A percentile compares a stretch with the other conserved stretches of the same genome.
Conservation (phyloP, 2,329 filamentous ascomycete species). For the Juglanconis oblonga region DNA sequence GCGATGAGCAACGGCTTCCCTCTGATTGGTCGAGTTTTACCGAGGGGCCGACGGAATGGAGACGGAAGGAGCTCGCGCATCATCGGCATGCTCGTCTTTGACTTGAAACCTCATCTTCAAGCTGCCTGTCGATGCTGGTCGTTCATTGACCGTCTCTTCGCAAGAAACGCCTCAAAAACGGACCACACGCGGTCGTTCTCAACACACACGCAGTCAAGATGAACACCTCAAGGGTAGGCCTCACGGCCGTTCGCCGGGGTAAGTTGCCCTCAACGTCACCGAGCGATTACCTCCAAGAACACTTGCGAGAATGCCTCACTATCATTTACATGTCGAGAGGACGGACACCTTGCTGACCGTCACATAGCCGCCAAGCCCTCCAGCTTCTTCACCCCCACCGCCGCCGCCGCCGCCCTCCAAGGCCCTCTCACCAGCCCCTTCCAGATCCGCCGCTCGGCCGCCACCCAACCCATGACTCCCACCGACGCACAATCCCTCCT, state of each 20-base stretch:
- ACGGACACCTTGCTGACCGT: conserved; percentile 3
- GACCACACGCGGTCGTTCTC: neutral
- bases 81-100: conserved; percentile 9
- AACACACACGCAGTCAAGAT: conserved; percentile 34
- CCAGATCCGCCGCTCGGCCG: conserved; percentile 45
- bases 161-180: conserved; percentile 10
- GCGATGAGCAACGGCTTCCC: conserved; percentile 13
- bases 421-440: conserved; percentile 33
- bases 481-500: conserved; percentile 63
- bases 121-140: conserved; percentile 9
- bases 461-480: conserved; percentile 56
- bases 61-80: conserved; percentile 11
- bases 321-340: neutral
- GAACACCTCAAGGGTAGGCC: conserved; percentile 56
- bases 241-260: conserved; percentile 60
- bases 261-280: conserved; percentile 24
- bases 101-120: neutral
- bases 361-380: conserved; percentile 38
- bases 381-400: conserved; percentile 46
- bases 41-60: conserved; percentile 40
- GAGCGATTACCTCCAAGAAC: neutral
- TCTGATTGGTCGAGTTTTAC: conserved; percentile 39
- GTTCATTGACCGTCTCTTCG: conserved; percentile 7
- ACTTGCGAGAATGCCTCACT: neutral
- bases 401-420: conserved; percentile 44